Base-by-base conservation (phyloP, 176 grass and related monocot species). In the Oryza nivara region DNA sequence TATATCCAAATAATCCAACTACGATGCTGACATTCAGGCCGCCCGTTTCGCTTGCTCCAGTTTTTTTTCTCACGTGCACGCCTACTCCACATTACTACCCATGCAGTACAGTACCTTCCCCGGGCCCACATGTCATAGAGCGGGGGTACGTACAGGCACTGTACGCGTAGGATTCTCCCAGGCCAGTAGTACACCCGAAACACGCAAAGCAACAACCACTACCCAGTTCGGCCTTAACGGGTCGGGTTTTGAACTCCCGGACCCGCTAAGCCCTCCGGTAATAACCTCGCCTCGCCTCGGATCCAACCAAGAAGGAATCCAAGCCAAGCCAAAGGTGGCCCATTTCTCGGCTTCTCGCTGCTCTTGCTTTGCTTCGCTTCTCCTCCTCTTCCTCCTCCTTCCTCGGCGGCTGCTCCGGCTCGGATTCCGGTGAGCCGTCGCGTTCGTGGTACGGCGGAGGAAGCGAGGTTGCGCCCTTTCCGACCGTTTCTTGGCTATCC, bases 231-330 rank as follows among this genome's bases (percentile, higher is more conserved):
- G 20, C 7, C 26, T 16, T 34, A 54, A 54, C 72, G 72, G 47
- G 25, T 52, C 72, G 12, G 44, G 44, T 20, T 6, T 12, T 20
- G 4, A 52, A 23, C 0, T 63, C 6, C 8, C n/a, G 4, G 47
- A 70, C 79, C 79, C 86, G 79, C 0, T 46, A 69, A 32, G 3
- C 1, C 80, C 0, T 8, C 36, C 12, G 15, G 65, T 67, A 6
- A 74, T 88, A 83, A 51, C 76, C 69, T 80, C 49, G 76, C 76
- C 69, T 80, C 49, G 76, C 76, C 81, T 84, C 81, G 87, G 81
- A 80, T 80, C 81, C 81, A 45, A 43, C 71, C 51, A 16, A n/a
- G 80, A 12, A 67, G 49, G 72, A 71, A 70, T 73, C 76, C 68
- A 3, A 74, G 25, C 49, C 54, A 58, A 14, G 52, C 47, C 30